phyloP scores from a whole-genome alignment of 2,329 filamentous ascomycete genomes.

The Calcarisporium arbuscula region DNA sequence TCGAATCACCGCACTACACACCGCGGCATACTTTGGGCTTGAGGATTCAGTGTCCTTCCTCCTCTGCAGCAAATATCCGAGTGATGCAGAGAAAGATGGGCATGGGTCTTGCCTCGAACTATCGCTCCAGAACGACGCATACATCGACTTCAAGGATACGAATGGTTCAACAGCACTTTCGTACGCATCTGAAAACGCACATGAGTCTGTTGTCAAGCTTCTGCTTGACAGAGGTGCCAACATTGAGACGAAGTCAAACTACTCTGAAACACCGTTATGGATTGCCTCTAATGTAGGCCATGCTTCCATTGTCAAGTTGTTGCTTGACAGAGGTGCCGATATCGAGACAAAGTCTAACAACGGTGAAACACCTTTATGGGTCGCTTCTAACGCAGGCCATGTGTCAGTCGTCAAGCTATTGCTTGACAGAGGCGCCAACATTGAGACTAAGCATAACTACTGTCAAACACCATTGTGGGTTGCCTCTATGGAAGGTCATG shows the following conservation, averaged over 20 bases:
- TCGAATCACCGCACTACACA: constrained; percentile 15
- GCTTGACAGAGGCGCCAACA: constrained; percentile 4
- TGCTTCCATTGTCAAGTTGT: neutral
- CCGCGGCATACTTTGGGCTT: constrained; percentile 18
- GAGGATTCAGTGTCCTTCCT: neutral
- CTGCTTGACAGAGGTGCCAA: constrained; percentile 3
- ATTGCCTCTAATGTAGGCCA: constrained; percentile 6
- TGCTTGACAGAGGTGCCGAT: constrained; percentile 3
- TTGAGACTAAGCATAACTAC: neutral
- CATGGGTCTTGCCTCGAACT: too few species aligned
- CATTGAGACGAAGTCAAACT: too few species aligned
- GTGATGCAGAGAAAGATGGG: too few species aligned
- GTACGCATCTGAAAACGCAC: too few species aligned
- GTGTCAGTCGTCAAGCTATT: constrained; percentile 7
- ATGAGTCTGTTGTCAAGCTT: neutral
- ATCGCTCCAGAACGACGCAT: too few species aligned
- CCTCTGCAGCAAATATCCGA: too few species aligned
- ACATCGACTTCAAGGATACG: too few species aligned
- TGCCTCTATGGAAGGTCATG: constrained; percentile 2
- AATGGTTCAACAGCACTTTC: too few species aligned
- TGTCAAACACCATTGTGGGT: constrained; percentile 6
- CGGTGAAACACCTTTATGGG: too few species aligned
- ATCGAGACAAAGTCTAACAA: neutral
- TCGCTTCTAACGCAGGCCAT: too few species aligned
- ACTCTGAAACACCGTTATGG: constrained; percentile 6